A percentile compares a stretch with the other conserved stretches of the same genome.
Evolutionary conservation across 2,329 filamentous ascomycete genomes (phyloP).

Genomic region (Penicillium sp.): DNA sequence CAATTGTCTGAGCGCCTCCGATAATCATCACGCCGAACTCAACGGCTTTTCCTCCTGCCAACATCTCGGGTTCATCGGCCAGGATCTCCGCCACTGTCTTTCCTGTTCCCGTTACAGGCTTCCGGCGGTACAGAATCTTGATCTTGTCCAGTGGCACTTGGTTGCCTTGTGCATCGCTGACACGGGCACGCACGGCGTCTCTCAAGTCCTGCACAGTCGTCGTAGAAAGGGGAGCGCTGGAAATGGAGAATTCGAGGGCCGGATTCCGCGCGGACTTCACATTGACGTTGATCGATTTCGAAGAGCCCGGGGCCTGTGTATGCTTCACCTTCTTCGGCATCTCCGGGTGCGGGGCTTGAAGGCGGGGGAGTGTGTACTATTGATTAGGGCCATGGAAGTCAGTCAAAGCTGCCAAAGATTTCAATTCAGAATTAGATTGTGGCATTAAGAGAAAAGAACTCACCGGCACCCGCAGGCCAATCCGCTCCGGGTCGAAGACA

Average conservation of each 20-base stretch:
- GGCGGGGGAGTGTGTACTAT: conserved; percentile 49
- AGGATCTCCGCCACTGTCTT: conserved; percentile 76
- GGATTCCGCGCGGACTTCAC: conserved; percentile 68
- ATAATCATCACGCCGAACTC: conserved; percentile 89
- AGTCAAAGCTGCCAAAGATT: background rate
- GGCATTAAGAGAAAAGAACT: conserved; percentile 27
- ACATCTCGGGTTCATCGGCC: conserved; percentile 50
- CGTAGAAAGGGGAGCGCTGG: conserved; percentile 58
- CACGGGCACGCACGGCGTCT: conserved; percentile 61
- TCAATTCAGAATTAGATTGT: background rate
- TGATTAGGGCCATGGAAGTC: background rate
- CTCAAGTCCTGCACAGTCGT: conserved; percentile 81
- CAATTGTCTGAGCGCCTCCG: conserved; percentile 60
- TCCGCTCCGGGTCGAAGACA: conserved; percentile 79
- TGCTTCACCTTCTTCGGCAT: conserved; percentile 44
- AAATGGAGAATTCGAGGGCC: conserved; percentile 65
- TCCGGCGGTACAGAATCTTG: conserved; percentile 82
- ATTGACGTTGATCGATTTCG: conserved; percentile 38
- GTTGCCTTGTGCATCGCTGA: conserved; percentile 48
- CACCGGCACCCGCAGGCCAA: conserved; percentile 75
- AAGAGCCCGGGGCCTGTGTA: conserved; percentile 36
- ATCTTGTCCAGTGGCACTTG: conserved; percentile 65
- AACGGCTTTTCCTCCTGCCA: conserved; percentile 48
- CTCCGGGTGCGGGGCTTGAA: conserved; percentile 42
- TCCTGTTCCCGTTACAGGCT: conserved; percentile 72